Base-by-base conservation (phyloP, 352 stramenopile genomes). In the Globisporangium spinosum region DNA sequence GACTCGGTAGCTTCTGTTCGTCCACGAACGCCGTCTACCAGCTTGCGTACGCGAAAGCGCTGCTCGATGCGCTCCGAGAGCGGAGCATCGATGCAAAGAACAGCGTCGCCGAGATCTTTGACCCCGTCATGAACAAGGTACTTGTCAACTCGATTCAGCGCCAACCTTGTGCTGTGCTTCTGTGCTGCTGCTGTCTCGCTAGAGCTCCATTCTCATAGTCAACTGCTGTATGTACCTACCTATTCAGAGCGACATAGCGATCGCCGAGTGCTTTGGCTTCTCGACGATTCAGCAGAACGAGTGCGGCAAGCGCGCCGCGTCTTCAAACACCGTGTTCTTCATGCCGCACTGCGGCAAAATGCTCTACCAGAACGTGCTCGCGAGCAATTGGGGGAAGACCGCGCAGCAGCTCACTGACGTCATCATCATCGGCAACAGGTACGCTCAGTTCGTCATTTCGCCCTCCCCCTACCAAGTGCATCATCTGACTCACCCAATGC, bases 321-420 rank as follows among this genome's bases (percentile, higher is more conserved):
- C 40, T 5, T 38, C 32, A 38, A 71, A 74, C 8, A 97, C 89
- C 3, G 77, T 97, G 13, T 97, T 97, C 63, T 97, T 95, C 77
- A 97, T 98, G 91, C 92, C 92, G 13, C 92, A 98, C 68, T 98
- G 92, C 63, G 84, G 85, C 23, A 83, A 87, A 54, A 72, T 70
- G 58, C 77, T 98, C 20, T 98, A 98, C 74, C 74, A 94, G 72
- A 97, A 98, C 70, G 80, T 97, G 20, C 69, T 98, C 13, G 80
- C 82, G 55, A 82, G 82, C 63, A 97, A 97, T 67, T 96, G 87
- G 85, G 72, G 72, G 9, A 13, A 13, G 10, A 25, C 1, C 4
- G 34, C 25, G 32, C 66, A 53, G 10, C 62, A 58, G 5, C 69
- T 85, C 5, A 47, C 65, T 8, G 70, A 87, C 34, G 43, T 94